These are phyloP conservation scores for Telfairia occidentalis DNA, from an alignment of 331 rosid genomes.

Conservation along the genomic window DNA sequence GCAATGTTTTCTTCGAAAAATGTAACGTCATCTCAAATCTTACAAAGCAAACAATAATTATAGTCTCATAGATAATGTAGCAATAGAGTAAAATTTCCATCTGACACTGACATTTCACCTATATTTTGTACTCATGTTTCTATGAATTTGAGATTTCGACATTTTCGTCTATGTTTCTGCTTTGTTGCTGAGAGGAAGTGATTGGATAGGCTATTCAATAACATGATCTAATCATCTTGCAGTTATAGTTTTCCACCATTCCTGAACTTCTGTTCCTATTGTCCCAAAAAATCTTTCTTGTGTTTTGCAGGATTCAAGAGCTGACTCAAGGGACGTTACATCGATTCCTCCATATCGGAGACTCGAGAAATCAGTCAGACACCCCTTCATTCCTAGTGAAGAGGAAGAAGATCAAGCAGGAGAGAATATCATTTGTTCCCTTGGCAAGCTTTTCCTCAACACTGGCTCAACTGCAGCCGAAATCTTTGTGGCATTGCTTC, in stretches of 20 bases:
- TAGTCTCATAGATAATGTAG: background rate
- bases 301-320: slow-evolving; percentile 7
- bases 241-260: background rate
- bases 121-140: background rate
- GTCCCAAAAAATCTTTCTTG: background rate
- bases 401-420: background rate
- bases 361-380: background rate
- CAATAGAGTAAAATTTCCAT: background rate
- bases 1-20: slow-evolving; percentile 60
- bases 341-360: background rate
- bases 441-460: slow-evolving; percentile 9
- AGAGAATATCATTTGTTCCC: slow-evolving; percentile 8
- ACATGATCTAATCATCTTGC: background rate
- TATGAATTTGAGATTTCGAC: no score
- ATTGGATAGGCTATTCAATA: background rate
- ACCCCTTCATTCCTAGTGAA: slow-evolving; percentile 1
- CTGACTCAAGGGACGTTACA: background rate
- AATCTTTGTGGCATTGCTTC: slow-evolving; percentile 5
- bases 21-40: slow-evolving; percentile 24
- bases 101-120: background rate
- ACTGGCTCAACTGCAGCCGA: slow-evolving; percentile 11
- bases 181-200: background rate
- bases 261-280: background rate
- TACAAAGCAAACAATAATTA: background rate
- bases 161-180: background rate